Base-by-base conservation (phyloP, 495 filamentous ascomycete species). In the Penicillium roqueforti region DNA sequence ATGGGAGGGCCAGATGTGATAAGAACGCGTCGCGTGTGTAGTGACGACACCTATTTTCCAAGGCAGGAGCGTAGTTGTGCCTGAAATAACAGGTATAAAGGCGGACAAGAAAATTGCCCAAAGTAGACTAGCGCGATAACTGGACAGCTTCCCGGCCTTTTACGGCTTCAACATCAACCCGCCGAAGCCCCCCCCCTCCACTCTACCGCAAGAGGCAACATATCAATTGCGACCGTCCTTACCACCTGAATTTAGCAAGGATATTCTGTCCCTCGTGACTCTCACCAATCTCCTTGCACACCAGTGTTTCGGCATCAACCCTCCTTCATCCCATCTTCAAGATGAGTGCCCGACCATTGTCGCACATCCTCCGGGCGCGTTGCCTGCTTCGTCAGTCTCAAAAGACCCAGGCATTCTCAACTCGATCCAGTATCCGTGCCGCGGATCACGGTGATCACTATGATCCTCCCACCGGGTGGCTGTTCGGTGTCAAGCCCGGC, bases 391-490 rank as follows among this genome's bases (percentile, higher is more conserved):
- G 68, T 59, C 55, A 51, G 55, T 62, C 73, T 37, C 73, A 73
- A 62, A 72, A 62, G 44, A 45, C 63, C 46, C 70, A 74, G 59
- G 62, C 66, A 29, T 77, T 77, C 61, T 75, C 75, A 8, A 77
- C 73, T 37, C 66, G 69, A 42, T 73, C 66, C 68, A 66, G 53
- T 40, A 66, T 77, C 26, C 72, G 67, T 57, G 66, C 67, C 39
- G 74, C 76, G 29, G 75, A 75, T 49, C 87, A 92, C 72, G 89
- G 84, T 54, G 74, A 81, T 48, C 86, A 89, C 67, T 98, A 91
- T 74, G 95, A 98, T 60, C 88, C 91, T 16, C 93, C 93, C 7
- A 83, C 78, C 53, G 93, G 93, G 58, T 96, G 87, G 85, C 83
- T 98, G 47, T 96, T 87, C 65, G 91, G 90, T 57, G 77, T 97